phyloP scores from a whole-genome alignment of 305 asterid species.

The Solanum hybrid region DNA sequence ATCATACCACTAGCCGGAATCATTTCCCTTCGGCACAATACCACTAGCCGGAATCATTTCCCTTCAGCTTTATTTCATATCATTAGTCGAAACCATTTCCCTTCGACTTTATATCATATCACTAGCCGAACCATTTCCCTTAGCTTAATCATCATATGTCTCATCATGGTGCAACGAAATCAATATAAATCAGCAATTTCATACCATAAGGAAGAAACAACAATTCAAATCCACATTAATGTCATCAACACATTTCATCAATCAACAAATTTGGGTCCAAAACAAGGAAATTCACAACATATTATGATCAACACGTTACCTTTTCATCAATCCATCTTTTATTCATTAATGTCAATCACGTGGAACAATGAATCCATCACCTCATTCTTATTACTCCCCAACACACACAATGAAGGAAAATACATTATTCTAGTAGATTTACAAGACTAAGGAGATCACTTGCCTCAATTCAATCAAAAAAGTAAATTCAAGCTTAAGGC shows the following conservation, averaged over 20 bases:
- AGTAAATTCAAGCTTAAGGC: no score
- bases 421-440: neutral
- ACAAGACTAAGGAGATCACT: no score
- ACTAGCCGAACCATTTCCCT: neutral
- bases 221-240: neutral
- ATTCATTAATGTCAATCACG: neutral
- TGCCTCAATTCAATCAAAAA: no score
- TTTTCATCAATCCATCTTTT: neutral
- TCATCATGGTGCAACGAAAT: neutral
- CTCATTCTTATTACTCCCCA: neutral
- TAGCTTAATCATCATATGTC: neutral
- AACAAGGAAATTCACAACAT: neutral
- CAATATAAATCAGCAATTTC: neutral
- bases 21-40: neutral
- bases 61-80: neutral
- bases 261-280: neutral
- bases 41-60: neutral
- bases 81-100: neutral
- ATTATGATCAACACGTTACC: neutral
- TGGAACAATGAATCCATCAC: neutral
- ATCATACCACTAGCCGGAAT: neutral
- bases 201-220: neutral
- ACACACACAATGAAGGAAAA: neutral
- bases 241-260: neutral
- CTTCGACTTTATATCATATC: neutral